These are phyloP conservation scores for Fusarium sp. DNA, from an alignment of 2,329 filamentous ascomycete species.

Conservation along the genomic window DNA sequence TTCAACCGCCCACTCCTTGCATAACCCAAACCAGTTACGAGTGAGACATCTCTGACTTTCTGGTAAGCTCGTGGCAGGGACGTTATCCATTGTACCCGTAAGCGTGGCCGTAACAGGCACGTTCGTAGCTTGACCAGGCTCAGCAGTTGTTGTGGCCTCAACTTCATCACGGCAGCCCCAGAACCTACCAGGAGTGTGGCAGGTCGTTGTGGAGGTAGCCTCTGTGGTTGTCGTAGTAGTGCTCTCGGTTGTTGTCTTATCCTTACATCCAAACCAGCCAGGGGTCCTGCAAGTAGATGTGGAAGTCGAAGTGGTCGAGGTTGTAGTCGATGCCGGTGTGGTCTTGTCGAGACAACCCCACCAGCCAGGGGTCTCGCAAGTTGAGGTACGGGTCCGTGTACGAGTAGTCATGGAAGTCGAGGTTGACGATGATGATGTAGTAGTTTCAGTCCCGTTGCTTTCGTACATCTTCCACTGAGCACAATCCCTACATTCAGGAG, in stretches of 20 bases:
- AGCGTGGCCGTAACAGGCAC: conserved; percentile 50
- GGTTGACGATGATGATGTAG: conserved; percentile 68
- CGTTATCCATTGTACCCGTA: conserved; percentile 47
- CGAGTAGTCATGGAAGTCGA: conserved; percentile 68
- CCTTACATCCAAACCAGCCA: conserved; percentile 77
- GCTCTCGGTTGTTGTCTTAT: conserved; percentile 53
- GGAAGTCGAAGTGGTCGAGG: conserved; percentile 60
- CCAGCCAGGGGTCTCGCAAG: conserved; percentile 93
- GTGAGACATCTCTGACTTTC: conserved; percentile 51
- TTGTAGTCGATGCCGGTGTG: conserved; percentile 59
- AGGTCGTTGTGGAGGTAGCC: conserved; percentile 53
- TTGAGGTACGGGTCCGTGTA: conserved; percentile 83
- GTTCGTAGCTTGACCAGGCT: conserved; percentile 47
- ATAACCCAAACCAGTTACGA: conserved; percentile 58
- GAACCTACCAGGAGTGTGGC: conserved; percentile 66
- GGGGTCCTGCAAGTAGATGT: conserved; percentile 71
- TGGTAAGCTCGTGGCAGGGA: conserved; percentile 41
- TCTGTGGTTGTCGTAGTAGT: conserved; percentile 49
- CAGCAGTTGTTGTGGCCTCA: conserved; percentile 51
- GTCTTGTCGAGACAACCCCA: conserved; percentile 82
- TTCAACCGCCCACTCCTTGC: conserved; percentile 53
- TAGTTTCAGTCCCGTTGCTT: conserved; percentile 86
- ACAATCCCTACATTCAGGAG: conserved; percentile 88
- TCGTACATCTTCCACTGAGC: conserved; percentile 94
- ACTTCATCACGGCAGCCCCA: conserved; percentile 67